Evolutionary conservation across 2,329 filamentous ascomycete species (phyloP).

Genomic region (Aspergillus fijiensis): DNA sequence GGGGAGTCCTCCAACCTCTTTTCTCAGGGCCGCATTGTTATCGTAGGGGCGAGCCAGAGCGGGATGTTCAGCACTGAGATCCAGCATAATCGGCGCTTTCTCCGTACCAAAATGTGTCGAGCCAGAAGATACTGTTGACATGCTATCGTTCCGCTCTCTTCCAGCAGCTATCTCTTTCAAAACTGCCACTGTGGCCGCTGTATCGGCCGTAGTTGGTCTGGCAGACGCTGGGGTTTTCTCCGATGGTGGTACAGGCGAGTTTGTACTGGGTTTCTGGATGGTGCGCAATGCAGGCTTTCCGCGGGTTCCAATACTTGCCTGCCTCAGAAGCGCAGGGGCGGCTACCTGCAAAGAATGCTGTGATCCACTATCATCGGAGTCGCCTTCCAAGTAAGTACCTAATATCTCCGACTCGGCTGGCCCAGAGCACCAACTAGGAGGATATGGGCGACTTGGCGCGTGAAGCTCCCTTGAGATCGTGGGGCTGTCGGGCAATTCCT

Average conservation of each 20-base stretch:
- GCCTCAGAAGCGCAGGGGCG: slow-evolving; percentile 35
- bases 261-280: slow-evolving; percentile 33
- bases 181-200: slow-evolving; percentile 4
- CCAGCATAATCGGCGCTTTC: slow-evolving; percentile 33
- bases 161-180: slow-evolving; percentile 17
- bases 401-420: slow-evolving; percentile 51
- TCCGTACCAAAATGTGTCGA: slow-evolving; percentile 33
- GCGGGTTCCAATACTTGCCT: slow-evolving; percentile 45
- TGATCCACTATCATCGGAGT: slow-evolving; percentile 27
- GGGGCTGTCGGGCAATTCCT: slow-evolving; percentile 59
- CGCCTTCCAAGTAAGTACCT: slow-evolving; percentile 31
- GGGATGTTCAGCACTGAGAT: slow-evolving; percentile 11
- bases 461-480: slow-evolving; percentile 60
- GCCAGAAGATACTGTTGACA: slow-evolving; percentile 20
- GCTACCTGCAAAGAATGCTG: slow-evolving; percentile 19
- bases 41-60: slow-evolving; percentile 10
- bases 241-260: slow-evolving; percentile 19
- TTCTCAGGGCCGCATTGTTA: slow-evolving; percentile 23
- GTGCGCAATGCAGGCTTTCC: slow-evolving; percentile 45
- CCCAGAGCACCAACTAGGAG: slow-evolving; percentile 62
- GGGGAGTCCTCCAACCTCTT: slow-evolving; percentile 27
- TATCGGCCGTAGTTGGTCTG: slow-evolving; percentile 7
- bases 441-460: slow-evolving; percentile 70
- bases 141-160: slow-evolving; percentile 20
- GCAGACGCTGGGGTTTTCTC: slow-evolving; percentile 7